Percentiles rank a stretch among this genome's conserved stretches.
Conservation (phyloP, 2,329 filamentous ascomycete genomes). For the Aspergillus spinulosporus region DNA sequence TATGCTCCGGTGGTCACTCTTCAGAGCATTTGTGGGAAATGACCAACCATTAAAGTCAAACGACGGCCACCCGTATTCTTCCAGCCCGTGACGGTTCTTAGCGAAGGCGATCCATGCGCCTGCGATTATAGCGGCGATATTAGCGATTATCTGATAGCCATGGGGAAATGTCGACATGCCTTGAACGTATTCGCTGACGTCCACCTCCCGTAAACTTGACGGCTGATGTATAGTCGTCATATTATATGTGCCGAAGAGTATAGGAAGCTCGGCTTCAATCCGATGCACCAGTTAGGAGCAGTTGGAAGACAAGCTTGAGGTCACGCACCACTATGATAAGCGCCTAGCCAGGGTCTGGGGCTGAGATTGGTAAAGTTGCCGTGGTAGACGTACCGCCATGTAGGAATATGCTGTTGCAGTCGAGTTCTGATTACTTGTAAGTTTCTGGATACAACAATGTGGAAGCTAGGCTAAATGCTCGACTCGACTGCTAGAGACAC, state of each 20-base stretch:
- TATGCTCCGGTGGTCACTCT: no score
- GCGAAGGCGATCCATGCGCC: slow-evolving; percentile 4
- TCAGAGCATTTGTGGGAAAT: neutral
- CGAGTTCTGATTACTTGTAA: neutral
- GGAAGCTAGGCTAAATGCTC: neutral
- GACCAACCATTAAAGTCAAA: neutral
- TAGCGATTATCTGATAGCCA: neutral
- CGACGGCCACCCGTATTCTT: slow-evolving; percentile 2
- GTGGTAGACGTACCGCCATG: slow-evolving; percentile 7
- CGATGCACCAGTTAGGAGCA: neutral
- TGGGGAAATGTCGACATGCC: neutral
- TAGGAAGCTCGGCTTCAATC: neutral
- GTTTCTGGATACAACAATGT: neutral
- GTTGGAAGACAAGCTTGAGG: neutral
- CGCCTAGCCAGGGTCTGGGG: neutral
- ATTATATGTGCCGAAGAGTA: slow-evolving; percentile 2
- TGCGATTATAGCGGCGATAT: neutral
- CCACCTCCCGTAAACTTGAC: neutral
- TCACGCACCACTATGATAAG: slow-evolving; percentile 1
- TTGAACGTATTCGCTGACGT: neutral
- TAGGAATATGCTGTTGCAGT: neutral
- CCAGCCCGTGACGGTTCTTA: neutral
- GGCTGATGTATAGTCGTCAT: neutral
- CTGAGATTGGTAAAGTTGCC: slow-evolving; percentile 6
- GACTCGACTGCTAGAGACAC: neutral